A percentile compares a stretch with the other conserved stretches of the same genome.
Conservation (phyloP, 768 basidiomycete species). For the Hypholoma sublateritium region DNA sequence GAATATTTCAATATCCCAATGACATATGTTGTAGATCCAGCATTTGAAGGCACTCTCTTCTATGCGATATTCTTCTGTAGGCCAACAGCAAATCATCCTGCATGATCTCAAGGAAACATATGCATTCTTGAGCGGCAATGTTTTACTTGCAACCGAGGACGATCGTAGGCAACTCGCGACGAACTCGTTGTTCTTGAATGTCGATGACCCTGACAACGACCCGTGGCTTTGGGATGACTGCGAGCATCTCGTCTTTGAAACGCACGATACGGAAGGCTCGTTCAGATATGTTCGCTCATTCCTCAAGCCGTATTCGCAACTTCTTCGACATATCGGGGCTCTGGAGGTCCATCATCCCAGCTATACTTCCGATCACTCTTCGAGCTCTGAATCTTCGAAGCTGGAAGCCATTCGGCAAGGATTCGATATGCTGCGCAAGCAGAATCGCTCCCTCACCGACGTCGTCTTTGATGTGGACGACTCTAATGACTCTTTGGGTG, state of each 20-base stretch:
- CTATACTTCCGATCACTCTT: conserved; percentile 6
- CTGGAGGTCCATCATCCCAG: conserved; percentile 23
- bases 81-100: conserved; percentile 27
- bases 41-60: conserved; percentile 37
- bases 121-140: conserved; percentile 35
- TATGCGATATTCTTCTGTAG: conserved; percentile 15
- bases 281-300: conserved; percentile 32
- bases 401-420: conserved; percentile 19
- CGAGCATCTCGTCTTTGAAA: conserved; percentile 37
- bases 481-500: conserved; percentile 8
- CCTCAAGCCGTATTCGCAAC: conserved; percentile 28
- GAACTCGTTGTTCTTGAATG: conserved; percentile 43
- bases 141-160: conserved; percentile 11
- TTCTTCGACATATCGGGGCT: conserved; percentile 35
- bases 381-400: conserved; percentile 4
- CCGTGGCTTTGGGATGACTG: conserved; percentile 41
- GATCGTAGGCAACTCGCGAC: conserved; percentile 18
- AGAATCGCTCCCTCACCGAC: conserved; percentile 31
- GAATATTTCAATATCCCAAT: neutral
- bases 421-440: conserved; percentile 34
- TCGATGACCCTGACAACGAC: conserved; percentile 34
- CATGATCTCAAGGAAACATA: conserved; percentile 43
- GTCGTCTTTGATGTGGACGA: conserved; percentile 29
- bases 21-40: conserved; percentile 29
- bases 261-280: conserved; percentile 24